These are phyloP conservation scores for Capsella bursapastoris DNA, from an alignment of 345 rosid genomes.

Conservation along the genomic window DNA sequence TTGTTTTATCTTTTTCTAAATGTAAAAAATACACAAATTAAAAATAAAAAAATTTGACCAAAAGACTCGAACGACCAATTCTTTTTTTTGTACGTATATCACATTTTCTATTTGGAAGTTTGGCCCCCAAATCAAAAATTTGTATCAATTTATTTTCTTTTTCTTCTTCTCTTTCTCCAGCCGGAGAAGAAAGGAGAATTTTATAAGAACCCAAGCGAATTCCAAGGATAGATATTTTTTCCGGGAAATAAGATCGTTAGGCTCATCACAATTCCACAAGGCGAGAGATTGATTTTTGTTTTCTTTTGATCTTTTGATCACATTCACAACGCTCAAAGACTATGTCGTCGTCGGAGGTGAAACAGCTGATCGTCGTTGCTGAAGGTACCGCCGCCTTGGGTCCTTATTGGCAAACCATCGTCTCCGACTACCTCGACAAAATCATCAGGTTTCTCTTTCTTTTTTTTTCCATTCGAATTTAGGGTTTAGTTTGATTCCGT, in stretches of 20 bases:
- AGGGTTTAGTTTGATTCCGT: conserved; percentile 41
- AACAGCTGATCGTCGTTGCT: conserved; percentile 81
- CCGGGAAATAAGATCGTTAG: neutral
- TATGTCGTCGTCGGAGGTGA: conserved; percentile 67
- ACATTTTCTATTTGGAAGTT: neutral
- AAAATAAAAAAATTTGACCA: neutral
- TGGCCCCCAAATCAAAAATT: neutral
- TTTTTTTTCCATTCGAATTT: conserved; percentile 7
- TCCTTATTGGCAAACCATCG: conserved; percentile 73
- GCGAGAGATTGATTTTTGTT: neutral
- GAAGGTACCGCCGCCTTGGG: conserved; percentile 97
- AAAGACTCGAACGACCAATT: conserved; percentile 6
- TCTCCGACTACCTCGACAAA: conserved; percentile 88
- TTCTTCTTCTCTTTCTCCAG: too few species aligned
- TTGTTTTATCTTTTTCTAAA: neutral
- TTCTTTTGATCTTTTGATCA: neutral
- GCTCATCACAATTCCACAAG: neutral
- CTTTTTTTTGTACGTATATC: neutral
- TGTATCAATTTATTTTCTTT: neutral
- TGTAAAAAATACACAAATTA: neutral
- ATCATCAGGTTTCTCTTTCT: conserved; percentile 64
- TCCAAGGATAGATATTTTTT: neutral
- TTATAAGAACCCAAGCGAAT: conserved; percentile 5
- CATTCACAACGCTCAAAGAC: conserved; percentile 4
- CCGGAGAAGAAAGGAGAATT: conserved; percentile 12